Percentiles rank a stretch among this genome's conserved stretches.
Conservation (phyloP, 2,329 filamentous ascomycete genomes). For the Colletotrichum eremochloae region DNA sequence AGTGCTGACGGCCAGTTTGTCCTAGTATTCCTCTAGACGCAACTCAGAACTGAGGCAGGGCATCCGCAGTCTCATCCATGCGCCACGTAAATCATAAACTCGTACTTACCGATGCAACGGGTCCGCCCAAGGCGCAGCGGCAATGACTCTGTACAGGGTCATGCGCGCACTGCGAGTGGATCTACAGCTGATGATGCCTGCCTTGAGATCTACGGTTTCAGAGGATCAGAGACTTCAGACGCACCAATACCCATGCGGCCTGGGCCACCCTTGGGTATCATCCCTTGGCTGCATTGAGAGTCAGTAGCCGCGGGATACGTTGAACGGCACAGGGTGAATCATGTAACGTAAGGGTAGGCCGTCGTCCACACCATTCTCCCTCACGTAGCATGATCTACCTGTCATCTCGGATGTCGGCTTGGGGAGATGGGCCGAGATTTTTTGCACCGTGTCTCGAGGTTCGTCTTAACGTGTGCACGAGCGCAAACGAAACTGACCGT, state of each 20-base stretch:
- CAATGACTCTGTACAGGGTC: neutral
- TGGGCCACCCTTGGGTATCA: constrained; percentile 21
- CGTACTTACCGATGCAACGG: neutral
- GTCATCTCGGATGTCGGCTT: constrained; percentile 24
- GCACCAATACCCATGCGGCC: constrained; percentile 29
- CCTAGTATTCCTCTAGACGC: neutral
- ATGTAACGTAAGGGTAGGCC: neutral
- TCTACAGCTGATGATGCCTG: neutral
- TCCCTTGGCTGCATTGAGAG: constrained; percentile 19
- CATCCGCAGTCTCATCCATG: neutral
- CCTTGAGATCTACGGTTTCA: constrained; percentile 37
- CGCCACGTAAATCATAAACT: neutral
- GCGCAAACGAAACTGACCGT: neutral
- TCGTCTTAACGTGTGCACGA: neutral
- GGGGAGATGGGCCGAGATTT: neutral
- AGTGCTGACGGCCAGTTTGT: neutral
- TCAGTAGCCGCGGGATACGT: neutral
- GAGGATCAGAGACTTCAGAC: constrained; percentile 39
- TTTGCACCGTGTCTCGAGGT: neutral
- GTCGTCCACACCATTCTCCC: neutral
- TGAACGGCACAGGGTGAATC: neutral
- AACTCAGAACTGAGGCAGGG: neutral
- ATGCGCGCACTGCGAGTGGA: constrained; percentile 12
- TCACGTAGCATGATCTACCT: constrained; percentile 13
- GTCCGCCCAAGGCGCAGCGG: neutral